Evolutionary conservation across 208 protist species (phyloP), one percentile per base, ranked within the genome.

Genomic region (Crithidia sp.): DNA sequence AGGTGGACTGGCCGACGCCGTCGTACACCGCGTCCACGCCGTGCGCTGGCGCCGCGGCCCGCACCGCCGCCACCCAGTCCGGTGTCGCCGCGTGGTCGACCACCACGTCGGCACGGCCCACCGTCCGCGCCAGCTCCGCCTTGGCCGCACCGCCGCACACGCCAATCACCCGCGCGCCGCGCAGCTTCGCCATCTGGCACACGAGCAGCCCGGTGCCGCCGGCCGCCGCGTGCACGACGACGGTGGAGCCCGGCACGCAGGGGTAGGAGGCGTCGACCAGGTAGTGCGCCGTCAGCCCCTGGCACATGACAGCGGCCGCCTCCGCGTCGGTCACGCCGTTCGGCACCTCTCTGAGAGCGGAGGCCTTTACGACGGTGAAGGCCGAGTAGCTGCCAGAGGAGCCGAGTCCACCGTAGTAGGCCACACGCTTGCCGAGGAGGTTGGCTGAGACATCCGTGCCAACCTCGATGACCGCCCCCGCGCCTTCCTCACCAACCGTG

Each of bases 231-330:
- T 97, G 95, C 71, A 98, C 86, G 3, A 98, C 44, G 12, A 95
- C 87, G 14, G 77, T 82, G 36, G 88, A 76, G 13, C 67, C 78
- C 10, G 67, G 63, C 3, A 55, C 71, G 8, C 92, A 79, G 39
- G 45, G 63, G 65, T 94, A 94, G 60, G 83, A 92, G 45, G 85
- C 71, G 70, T 83, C 59, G 13, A 78, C 71, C 0, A 98, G 80
- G 81, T 98, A 98, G 79, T 98, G 92, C 14, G 89, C 93, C 10
- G 96, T 98, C 14, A 97, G 60, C 13, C 93, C 96, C 53, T 98
- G 89, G 19, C 86, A 76, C 75, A 93, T 75, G 40, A 87, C 73
- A 7, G 94, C 86, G 4, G 78, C 85, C 5, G 81, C 92, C 5
- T 74, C 58, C 36, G 87, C 70, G 43, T 95, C 77, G 2, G 65